Base-by-base conservation (phyloP, 495 filamentous ascomycete species). In the Talaromyces stipitatus region DNA sequence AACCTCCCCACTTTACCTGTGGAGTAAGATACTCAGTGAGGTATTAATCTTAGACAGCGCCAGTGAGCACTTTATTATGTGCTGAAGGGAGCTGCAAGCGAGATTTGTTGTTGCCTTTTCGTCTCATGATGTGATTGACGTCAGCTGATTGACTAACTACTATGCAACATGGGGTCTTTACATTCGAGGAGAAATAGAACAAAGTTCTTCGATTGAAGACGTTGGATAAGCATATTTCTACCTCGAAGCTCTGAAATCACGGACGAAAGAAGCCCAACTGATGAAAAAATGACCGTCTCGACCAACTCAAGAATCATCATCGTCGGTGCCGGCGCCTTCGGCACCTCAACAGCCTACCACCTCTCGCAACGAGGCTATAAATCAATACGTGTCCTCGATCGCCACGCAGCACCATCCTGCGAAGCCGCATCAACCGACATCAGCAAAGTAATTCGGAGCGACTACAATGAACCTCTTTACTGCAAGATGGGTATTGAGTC, bases 301-400 rank as follows among this genome's bases (percentile, higher is more conserved):
- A 50, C 51, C 29, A 48, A 65, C 11, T 62, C 58, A 16, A 48
- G 46, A 50, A 62, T 69, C 38, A 38, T 75, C 33, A 72, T 74
- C 46, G 48, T 75, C 30, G 73, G 73, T 2, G 71, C 59, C 3
- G 74, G 74, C 20, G 64, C 64, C 24, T 76, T 76, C 52, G 73
- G 74, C 32, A 71, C 66, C 6, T 66, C 64, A 3, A 76, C 73
- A 0, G 72, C 71, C 20, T 74, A 74, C 56, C 71, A 77, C 41
- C 68, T 77, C 20, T 56, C 69, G 4, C 55, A 60, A 22, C 50
- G 58, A 11, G 64, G 62, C 2, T 69, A 62, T 50, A 55, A 46
- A 54, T 58, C 58, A 26, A 51, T 66, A 20, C 50, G 36, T 11
- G 65, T 74, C 2, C 59, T 72, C 9, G 72, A 76, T 61, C 60